Evolutionary conservation across 371 early-diverging fungal genomes (phyloP).

Genomic region (Saksenaea vasiformis): DNA sequence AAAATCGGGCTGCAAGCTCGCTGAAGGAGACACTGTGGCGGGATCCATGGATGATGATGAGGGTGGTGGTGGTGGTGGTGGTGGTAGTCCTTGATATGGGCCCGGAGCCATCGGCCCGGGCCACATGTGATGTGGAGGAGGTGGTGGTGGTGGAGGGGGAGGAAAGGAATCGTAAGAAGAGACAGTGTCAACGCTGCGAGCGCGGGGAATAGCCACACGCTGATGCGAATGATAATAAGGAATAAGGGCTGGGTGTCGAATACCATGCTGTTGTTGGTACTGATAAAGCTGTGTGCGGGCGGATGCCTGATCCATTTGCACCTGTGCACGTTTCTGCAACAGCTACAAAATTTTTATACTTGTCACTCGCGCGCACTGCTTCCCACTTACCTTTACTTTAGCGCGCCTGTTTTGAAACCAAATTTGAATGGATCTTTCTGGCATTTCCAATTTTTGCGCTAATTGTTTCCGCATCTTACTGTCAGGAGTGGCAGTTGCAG

Average conservation of each 20-base stretch:
- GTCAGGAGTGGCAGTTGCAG: slow-evolving; percentile 70
- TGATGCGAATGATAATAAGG: slow-evolving; percentile 3
- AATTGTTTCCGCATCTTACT: slow-evolving; percentile 85
- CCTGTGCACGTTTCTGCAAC: slow-evolving; percentile 46
- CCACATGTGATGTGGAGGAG: not conserved
- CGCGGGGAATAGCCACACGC: slow-evolving; percentile 4
- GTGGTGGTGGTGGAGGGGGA: not conserved
- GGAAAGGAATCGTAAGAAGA: not conserved
- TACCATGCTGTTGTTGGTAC: slow-evolving; percentile 5
- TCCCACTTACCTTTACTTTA: slow-evolving; percentile 67
- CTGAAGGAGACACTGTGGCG: not conserved
- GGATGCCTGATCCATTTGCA: slow-evolving; percentile 24
- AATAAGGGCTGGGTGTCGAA: slow-evolving; percentile 2
- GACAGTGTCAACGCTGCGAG: not conserved
- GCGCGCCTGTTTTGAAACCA: slow-evolving; percentile 99
- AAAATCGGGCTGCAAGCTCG: not conserved
- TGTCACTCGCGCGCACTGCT: not conserved
- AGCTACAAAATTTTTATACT: not conserved
- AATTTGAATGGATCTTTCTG: slow-evolving; percentile 93
- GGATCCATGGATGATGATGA: not conserved
- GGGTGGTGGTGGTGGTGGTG: not conserved
- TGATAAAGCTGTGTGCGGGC: slow-evolving; percentile 11
- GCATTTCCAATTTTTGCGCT: slow-evolving; percentile 87
- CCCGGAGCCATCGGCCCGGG: slow-evolving; percentile 1
- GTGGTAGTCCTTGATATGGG: not conserved